These are phyloP conservation scores for Elaeagnus macrophylla DNA, from an alignment of 306 rosid species.

Conservation along the genomic window DNA sequence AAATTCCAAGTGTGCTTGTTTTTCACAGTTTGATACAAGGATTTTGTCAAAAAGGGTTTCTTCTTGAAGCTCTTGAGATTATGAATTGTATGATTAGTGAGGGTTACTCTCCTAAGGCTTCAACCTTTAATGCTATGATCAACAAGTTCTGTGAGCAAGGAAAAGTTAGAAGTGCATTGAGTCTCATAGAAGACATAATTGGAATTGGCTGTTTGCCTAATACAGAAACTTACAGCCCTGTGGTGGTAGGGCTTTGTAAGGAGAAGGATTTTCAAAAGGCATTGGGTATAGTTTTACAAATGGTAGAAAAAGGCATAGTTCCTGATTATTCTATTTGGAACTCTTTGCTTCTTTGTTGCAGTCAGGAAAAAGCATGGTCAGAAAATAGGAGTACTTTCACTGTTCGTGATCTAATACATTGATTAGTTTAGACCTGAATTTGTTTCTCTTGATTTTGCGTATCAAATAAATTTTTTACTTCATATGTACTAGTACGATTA, in stretches of 20 bases:
- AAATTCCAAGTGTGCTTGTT: slow-evolving; percentile 52
- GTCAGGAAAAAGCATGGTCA: slow-evolving; percentile 24
- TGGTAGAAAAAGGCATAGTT: slow-evolving; percentile 41
- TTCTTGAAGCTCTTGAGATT: slow-evolving; percentile 50
- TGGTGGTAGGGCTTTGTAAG: slow-evolving; percentile 37
- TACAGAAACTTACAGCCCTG: slow-evolving; percentile 33
- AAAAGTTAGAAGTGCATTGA: slow-evolving; percentile 42
- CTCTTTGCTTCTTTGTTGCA: slow-evolving; percentile 32
- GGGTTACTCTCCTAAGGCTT: slow-evolving; percentile 44
- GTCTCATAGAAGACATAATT: slow-evolving; percentile 47
- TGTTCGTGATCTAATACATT: slow-evolving; percentile 20
- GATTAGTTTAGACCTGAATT: slow-evolving; percentile 16
- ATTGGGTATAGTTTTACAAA: slow-evolving; percentile 29
- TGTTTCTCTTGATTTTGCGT: not conserved
- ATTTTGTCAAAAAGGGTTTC: slow-evolving; percentile 33
- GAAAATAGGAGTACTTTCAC: slow-evolving; percentile 14
- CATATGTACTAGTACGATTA: too few relatives aligned
- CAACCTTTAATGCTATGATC: slow-evolving; percentile 47
- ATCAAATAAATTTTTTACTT: too few relatives aligned
- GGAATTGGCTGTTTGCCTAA: slow-evolving; percentile 47
- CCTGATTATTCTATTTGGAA: slow-evolving; percentile 49
- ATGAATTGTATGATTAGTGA: slow-evolving; percentile 54
- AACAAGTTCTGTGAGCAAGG: slow-evolving; percentile 43
- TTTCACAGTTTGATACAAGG: slow-evolving; percentile 40
- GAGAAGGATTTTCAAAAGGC: slow-evolving; percentile 51